Conservation (phyloP, 2,329 filamentous ascomycete species). For the Pyricularia sp. region DNA sequence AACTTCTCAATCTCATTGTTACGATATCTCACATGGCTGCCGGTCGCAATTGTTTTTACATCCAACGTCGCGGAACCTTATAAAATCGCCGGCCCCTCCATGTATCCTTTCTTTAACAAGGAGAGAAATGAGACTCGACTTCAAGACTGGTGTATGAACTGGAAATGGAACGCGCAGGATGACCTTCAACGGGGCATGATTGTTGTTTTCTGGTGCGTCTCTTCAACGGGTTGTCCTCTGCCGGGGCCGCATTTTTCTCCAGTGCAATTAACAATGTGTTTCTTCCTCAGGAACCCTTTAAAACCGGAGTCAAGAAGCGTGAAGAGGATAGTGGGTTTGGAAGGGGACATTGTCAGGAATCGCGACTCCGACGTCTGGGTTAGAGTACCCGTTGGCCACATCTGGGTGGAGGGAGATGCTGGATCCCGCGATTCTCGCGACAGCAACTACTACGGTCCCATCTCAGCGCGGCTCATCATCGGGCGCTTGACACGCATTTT, state of each 20-base stretch:
- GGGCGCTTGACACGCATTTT: constrained; percentile 63
- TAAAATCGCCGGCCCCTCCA: constrained; percentile 49
- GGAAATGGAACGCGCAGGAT: constrained; percentile 44
- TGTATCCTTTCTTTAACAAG: constrained; percentile 66
- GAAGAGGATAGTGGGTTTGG: constrained; percentile 72
- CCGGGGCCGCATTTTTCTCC: neutral
- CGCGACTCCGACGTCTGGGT: constrained; percentile 45
- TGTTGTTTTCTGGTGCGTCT: constrained; percentile 51
- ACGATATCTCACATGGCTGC: constrained; percentile 46
- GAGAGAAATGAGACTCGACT: constrained; percentile 43
- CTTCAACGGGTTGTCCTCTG: neutral
- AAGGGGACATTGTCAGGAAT: constrained; percentile 64
- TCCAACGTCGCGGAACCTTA: constrained; percentile 45
- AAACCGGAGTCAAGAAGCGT: constrained; percentile 58
- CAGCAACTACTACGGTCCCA: constrained; percentile 82
- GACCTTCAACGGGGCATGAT: constrained; percentile 59
- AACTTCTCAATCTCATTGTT: constrained; percentile 33
- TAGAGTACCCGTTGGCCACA: constrained; percentile 56
- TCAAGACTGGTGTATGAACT: constrained; percentile 44
- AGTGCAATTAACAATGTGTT: neutral
- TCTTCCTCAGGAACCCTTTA: constrained; percentile 46
- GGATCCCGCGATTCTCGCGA: constrained; percentile 57
- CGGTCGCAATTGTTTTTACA: constrained; percentile 48
- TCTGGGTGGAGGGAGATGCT: constrained; percentile 93
- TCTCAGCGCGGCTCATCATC: constrained; percentile 60